A percentile compares a stretch with the other conserved stretches of the same genome.
These are phyloP conservation scores for Globisporangium solare DNA, from an alignment of 352 stramenopile genomes.

Conservation along the genomic window DNA sequence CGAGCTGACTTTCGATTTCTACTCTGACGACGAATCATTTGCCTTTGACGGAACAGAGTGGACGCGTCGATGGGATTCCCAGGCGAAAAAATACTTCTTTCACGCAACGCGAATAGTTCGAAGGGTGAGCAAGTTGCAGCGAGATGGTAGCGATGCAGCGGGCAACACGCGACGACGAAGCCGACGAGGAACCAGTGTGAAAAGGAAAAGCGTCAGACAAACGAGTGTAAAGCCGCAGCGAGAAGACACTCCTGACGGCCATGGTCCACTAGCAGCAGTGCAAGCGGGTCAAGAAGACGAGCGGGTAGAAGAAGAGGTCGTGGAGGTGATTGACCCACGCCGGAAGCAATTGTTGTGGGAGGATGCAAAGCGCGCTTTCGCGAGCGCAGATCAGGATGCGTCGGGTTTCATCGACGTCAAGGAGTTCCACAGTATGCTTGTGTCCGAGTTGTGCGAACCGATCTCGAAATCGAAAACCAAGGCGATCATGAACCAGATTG, in stretches of 20 bases:
- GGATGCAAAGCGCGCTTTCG: slow-evolving; percentile 26
- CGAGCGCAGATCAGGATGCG: slow-evolving; percentile 24
- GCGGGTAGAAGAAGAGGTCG: slow-evolving; percentile 22
- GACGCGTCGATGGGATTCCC: slow-evolving; percentile 27
- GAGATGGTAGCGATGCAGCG: neutral
- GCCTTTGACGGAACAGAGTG: slow-evolving; percentile 31
- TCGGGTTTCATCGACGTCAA: slow-evolving; percentile 33
- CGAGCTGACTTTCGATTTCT: slow-evolving; percentile 46
- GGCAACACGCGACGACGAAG: slow-evolving; percentile 4
- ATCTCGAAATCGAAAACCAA: slow-evolving; percentile 21
- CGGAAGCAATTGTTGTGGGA: slow-evolving; percentile 31
- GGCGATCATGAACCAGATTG: slow-evolving; percentile 32
- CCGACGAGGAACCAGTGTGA: slow-evolving; percentile 1
- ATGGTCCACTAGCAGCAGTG: neutral
- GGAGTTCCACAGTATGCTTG: slow-evolving; percentile 34
- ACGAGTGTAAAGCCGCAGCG: neutral
- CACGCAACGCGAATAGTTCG: slow-evolving; percentile 15
- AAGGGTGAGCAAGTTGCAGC: slow-evolving; percentile 11
- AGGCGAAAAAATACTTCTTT: slow-evolving; percentile 29
- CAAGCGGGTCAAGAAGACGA: slow-evolving; percentile 10
- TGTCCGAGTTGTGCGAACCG: slow-evolving; percentile 35
- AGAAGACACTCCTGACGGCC: neutral
- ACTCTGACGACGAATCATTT: slow-evolving; percentile 50
- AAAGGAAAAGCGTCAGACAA: slow-evolving; percentile 9
- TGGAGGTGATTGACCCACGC: slow-evolving; percentile 34